Percentiles rank a stretch among this genome's conserved stretches.
phyloP scores from a whole-genome alignment of 495 filamentous ascomycete genomes.

The Daldinia bambusicola region DNA sequence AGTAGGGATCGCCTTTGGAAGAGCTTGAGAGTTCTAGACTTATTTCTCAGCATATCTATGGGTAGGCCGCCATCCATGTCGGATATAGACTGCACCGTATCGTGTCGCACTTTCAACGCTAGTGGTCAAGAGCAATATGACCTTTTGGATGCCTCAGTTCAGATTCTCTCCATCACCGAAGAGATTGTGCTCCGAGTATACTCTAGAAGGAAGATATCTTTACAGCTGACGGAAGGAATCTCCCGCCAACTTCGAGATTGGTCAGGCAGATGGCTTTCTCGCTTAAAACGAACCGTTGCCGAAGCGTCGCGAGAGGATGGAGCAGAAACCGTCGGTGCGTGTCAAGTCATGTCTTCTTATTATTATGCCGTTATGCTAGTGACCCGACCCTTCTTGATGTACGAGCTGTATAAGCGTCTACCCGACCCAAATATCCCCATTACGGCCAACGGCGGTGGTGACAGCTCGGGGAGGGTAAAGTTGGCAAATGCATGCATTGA shows the following conservation, averaged over 20 bases:
- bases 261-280: conserved; percentile 53
- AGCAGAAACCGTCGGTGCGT: conserved; percentile 50
- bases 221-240: conserved; percentile 58
- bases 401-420: conserved; percentile 55
- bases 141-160: conserved; percentile 57
- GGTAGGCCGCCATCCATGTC: conserved; percentile 69
- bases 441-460: conserved; percentile 7
- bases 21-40: conserved; percentile 68
- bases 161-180: conserved; percentile 56
- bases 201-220: conserved; percentile 57
- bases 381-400: conserved; percentile 59
- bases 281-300: conserved; percentile 47
- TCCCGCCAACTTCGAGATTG: conserved; percentile 58
- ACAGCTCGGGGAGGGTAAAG: conserved; percentile 49
- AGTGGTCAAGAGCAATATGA: conserved; percentile 52
- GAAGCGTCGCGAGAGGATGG: conserved; percentile 25
- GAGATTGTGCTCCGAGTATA: conserved; percentile 56
- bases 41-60: conserved; percentile 69
- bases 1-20: conserved; percentile 68
- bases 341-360: conserved; percentile 56
- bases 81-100: conserved; percentile 66
- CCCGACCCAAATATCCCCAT: conserved; percentile 33
- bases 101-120: conserved; percentile 44
- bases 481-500: conserved; percentile 61
- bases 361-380: conserved; percentile 61